Conservation (phyloP, 2,329 filamentous ascomycete species). For the Colletotrichum lupini region DNA sequence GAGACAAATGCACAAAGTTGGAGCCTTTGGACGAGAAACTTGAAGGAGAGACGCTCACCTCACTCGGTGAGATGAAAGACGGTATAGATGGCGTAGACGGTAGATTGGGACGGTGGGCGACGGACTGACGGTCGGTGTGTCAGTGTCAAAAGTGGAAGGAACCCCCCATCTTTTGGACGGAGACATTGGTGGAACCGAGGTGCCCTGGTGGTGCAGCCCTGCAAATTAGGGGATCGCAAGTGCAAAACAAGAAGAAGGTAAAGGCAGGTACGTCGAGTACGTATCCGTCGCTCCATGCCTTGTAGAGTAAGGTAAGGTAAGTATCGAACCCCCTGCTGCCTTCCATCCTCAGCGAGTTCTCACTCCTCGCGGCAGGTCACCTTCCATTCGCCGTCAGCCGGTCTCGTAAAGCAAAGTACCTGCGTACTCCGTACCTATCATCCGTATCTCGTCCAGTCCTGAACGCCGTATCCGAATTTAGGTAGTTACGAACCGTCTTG, state of each 20-base stretch:
- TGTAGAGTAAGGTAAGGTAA: background rate
- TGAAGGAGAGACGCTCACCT: too few relatives aligned
- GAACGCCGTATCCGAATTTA: background rate
- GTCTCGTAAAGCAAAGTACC: background rate
- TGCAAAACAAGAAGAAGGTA: too few relatives aligned
- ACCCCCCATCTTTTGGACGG: constrained; percentile 6
- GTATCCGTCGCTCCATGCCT: background rate
- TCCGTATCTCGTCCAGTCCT: background rate
- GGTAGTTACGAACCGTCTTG: background rate
- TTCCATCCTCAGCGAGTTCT: too few relatives aligned
- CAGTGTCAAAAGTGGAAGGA: background rate
- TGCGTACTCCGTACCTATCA: background rate
- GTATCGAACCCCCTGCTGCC: background rate
- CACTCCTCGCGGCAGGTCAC: background rate
- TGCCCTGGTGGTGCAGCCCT: constrained; percentile 15
- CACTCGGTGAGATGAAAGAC: background rate
- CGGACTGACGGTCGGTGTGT: background rate
- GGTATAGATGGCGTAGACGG: background rate
- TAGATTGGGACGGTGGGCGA: background rate
- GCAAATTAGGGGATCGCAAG: constrained; percentile 19
- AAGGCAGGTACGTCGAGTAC: background rate
- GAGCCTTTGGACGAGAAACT: too few relatives aligned
- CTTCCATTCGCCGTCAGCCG: background rate
- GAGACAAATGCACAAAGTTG: too few relatives aligned
- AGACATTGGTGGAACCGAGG: constrained; percentile 17